Evolutionary conservation across 495 filamentous ascomycete species (phyloP), one percentile per base, ranked within the genome.

Genomic region (Talaromyces adpressus): DNA sequence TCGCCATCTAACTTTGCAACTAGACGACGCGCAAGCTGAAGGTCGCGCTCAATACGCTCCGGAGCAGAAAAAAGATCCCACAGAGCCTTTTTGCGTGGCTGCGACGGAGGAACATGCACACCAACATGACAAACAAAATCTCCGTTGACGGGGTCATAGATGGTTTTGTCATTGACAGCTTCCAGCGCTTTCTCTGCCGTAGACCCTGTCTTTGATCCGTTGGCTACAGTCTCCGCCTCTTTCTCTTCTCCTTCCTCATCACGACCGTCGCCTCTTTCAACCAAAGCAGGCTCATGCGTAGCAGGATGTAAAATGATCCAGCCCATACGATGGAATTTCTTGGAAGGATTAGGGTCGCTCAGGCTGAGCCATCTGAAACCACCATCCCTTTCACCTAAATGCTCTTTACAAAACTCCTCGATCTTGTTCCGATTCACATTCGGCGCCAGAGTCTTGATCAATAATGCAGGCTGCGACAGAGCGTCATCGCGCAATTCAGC

Each of bases 371-470:
- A 95, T 70, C 91, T 93, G 78, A 90, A 93, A 0, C 93, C 92
- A 61, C 93, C 91, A 64, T 92, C 87, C 23, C 84, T 84, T 66
- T 95, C 91, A 25, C 92, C 90, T 0, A 96, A 82, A 73, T 97
- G 90, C 73, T 96, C 92, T 68, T 90, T 92, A 76, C 91, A 96
- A 64, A 96, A 95, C 3, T 83, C 88, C 72, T 97, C 93, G 59
- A 99, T 85, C 69, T 96, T 97, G 18, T 86, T 86, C n/a, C 95
- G 88, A 69, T 89, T 96, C 54, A 99, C 95, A 65, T 93, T 93
- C 3, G 94, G 95, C 12, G 95, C 94, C 71, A 99, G 89, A 0
- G 94, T 99, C 78, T 99, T 99, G 78, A 99, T 97, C 49, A 99
- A 84, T 27, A 99, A 80, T 1, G 95, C 93, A 14, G 94, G 95